Conservation (phyloP, 257 asterid species). For the Cinchona pubescens region DNA sequence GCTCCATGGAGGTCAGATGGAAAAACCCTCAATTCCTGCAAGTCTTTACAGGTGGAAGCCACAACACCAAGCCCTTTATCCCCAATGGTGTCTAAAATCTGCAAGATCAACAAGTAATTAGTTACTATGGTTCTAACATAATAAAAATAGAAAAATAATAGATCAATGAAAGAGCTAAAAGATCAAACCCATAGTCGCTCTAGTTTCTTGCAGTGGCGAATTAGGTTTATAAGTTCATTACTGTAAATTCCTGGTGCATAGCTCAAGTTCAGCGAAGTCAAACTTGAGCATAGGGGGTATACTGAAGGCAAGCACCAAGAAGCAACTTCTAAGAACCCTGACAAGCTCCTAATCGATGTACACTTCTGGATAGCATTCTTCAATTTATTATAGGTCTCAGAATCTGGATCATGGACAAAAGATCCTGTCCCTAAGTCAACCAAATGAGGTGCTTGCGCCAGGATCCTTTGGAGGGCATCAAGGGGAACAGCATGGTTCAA, state of each 20-base stretch:
- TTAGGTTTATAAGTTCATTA: constrained; percentile 53
- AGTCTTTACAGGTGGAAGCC: constrained; percentile 65
- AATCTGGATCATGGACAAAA: constrained; percentile 48
- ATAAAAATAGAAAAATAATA: background rate
- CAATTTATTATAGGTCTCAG: constrained; percentile 48
- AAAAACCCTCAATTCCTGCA: constrained; percentile 75
- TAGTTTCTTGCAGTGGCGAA: constrained; percentile 61
- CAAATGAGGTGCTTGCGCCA: constrained; percentile 65
- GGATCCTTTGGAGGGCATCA: constrained; percentile 60
- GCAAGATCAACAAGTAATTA: constrained; percentile 12
- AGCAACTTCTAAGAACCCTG: constrained; percentile 63
- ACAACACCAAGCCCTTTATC: constrained; percentile 63
- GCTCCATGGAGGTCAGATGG: constrained; percentile 48
- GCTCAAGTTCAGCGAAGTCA: constrained; percentile 77
- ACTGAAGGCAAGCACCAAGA: constrained; percentile 50
- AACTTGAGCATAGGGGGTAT: constrained; percentile 55
- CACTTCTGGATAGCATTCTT: constrained; percentile 43
- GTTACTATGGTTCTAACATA: background rate
- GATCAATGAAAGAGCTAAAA: background rate
- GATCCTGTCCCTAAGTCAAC: constrained; percentile 70
- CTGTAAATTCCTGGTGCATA: constrained; percentile 59
- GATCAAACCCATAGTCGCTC: constrained; percentile 69
- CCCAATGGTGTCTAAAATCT: constrained; percentile 73
- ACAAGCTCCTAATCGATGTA: constrained; percentile 60
- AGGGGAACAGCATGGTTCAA: constrained; percentile 60